Base-by-base conservation (phyloP, 441 rosid genomes). In the Pelargonium citronellum region DNA sequence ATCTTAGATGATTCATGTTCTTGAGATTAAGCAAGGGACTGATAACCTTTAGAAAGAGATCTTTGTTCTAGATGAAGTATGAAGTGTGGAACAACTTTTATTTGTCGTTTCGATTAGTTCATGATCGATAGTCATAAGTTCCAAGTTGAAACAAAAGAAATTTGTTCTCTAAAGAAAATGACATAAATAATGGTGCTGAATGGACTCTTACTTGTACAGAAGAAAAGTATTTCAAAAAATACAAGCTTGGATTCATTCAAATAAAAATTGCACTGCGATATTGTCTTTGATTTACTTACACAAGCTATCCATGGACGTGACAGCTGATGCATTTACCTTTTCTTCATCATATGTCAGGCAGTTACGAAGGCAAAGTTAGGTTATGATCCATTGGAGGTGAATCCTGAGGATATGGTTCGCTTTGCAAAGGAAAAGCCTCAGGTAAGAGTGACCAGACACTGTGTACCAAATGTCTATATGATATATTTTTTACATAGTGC, bases 321-420 rank as follows among this genome's bases (percentile, higher is more conserved):
- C 27, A 51, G 63, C 43, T 79, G 49, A 65, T 37, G 15, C 8
- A 58, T 34, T 64, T 68, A 47, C 71, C 67, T 68, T 72, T 65
- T 66, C 66, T 62, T 79, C 73, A 81, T 82, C 61, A 24, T 77
- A 60, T 79, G 64, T 71, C 83, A 95, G 99, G 97, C 97, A 57
- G 99, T 95, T 71, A 92, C 99, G 24, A 95, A 89, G 89, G 90
- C 92, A 78, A 95, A 95, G 81, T 79, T 95, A 79, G 99, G 99
- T 71, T 95, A 90, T 85, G 97, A 95, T 87, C 99, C 99, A 37
- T 72, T 87, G 69, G 99, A 90, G 84, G 99, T 95, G 80, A 90
- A 95, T 82, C 99, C 99, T 70, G 99, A 95, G 80, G 98, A 95
- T 81, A 95, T 95, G 99, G 99, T 95, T 79, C 87, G 82, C 74